Evolutionary conservation across 2,329 filamentous ascomycete species (phyloP).

Genomic region (Cercospora nicotianae): DNA sequence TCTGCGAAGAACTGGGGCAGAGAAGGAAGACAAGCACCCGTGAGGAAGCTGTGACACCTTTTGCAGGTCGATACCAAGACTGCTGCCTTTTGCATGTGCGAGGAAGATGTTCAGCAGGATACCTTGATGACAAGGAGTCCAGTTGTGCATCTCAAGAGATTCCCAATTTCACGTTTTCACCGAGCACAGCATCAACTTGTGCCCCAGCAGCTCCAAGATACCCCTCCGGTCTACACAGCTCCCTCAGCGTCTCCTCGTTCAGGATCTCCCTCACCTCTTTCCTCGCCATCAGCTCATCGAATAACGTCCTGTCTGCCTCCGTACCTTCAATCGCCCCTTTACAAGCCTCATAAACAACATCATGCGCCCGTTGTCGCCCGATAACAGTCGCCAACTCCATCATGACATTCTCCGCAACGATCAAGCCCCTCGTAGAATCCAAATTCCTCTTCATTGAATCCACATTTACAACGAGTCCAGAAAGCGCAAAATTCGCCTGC

Average conservation of each 20-base stretch:
- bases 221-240: conserved; percentile 33
- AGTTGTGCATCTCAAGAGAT: not conserved
- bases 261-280: conserved; percentile 24
- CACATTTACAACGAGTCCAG: conserved; percentile 33
- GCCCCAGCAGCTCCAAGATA: conserved; percentile 29
- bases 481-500: conserved; percentile 33
- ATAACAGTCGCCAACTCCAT: conserved; percentile 40
- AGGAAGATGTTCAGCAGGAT: not conserved
- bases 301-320: conserved; percentile 16
- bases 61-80: not conserved
- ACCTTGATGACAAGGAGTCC: not conserved
- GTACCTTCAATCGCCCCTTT: conserved; percentile 28
- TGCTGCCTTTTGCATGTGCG: not conserved
- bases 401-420: conserved; percentile 44
- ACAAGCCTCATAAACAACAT: conserved; percentile 42
- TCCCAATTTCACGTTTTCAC: not conserved
- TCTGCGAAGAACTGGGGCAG: not conserved
- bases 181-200: conserved; percentile 29
- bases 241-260: conserved; percentile 20
- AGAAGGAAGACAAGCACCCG: not conserved
- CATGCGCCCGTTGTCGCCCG: conserved; percentile 40
- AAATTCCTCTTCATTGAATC: conserved; percentile 34
- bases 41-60: not conserved
- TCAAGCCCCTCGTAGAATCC: conserved; percentile 39
- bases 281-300: conserved; percentile 23